Base-by-base conservation (phyloP, 345 rosid species). In the Bruguiera parviflora region DNA sequence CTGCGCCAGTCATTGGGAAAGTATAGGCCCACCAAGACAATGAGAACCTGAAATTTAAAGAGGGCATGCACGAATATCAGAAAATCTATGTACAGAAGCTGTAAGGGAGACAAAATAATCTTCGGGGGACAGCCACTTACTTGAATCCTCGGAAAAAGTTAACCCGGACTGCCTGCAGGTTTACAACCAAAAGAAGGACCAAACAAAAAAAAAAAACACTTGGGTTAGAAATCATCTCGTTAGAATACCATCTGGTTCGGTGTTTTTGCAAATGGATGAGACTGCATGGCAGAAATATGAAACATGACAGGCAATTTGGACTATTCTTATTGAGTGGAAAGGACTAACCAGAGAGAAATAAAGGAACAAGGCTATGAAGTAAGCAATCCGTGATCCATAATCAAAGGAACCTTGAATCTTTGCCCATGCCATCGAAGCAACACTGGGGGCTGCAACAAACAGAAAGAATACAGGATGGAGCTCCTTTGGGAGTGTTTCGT, bases 11-110 rank as follows among this genome's bases (percentile, higher is more conserved):
- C 90, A 83, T 77, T 0, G 98, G 91, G 70, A 94, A 91, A 31
- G 97, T 91, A 73, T 89, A 94, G 8, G 96, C 98, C 97, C 98
- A 94, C 96, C 96, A 89, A 58, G 96, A 89, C 79, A 87, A 71
- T 25, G 96, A 91, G 74, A 94, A 91, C 86, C 92, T 92, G 76
- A 24, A 39, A 52, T 56, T 68, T 32, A 20, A 69, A 53, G 66
- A 9, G 47, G 47, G 15, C 13, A 11, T 39, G 47, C 47, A 9
- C 49, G n/a, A 33, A 33, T 6, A 27, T 69, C 27, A 57, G 53
- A 21, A 49, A 15, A 71, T 59, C 25, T 63, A 29, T 7, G 3
- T 64, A 27, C 2, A 19, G 35, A 49, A 31, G 58, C 0, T 39
- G 4, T 9, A 64, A 53, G 20, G 37, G 29, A 8, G 10, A 11